Base-by-base conservation (phyloP, 1,284 basidiomycete species). In the Ganoderma sinense region DNA sequence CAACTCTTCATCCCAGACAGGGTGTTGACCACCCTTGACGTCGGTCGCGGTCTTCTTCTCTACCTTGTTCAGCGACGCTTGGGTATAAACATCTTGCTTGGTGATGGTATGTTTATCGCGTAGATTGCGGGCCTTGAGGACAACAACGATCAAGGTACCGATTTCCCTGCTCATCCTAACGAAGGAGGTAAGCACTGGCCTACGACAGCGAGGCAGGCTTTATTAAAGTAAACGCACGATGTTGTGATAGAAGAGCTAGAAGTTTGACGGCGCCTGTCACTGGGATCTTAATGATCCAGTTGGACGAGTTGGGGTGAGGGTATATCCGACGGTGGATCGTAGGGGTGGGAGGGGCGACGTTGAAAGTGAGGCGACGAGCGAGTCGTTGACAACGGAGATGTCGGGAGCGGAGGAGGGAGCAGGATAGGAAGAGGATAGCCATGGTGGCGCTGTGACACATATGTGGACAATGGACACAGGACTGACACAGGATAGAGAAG, bases 1-100 rank as follows among this genome's bases (percentile, higher is more conserved):
- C 45, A 93, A 76, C 76, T 94, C 92, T 58, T 87, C 86, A 75
- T 94, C 92, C 93, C 93, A 94, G 48, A 89, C 85, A 4, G 92
- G 93, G 79, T 92, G 90, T 72, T 94, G 92, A 0, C 93, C 92
- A 13, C 92, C 93, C 79, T 89, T 92, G 66, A 87, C 80, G 71
- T 92, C 91, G 64, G 88, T 83, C 55, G 84, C 82, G 1, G 91
- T 93, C 67, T 84, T 84, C 77, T 91, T 86, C 39, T 83, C 86
- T 11, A 78, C 79, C 33, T 87, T 89, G 26, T 78, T 76, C 45
- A 84, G 71, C 36, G 78, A 76, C 41, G 81, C 84, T 83, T 89
- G 84, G 0, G 87, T 87, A 75, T 87, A 93, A 20, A 89, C 91
- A 79, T 93, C 90, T 76, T 94, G 92, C 77, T 94, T 94, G 80